Evolutionary conservation across 2,329 filamentous ascomycete species (phyloP).

Genomic region (Apiospora aurea): DNA sequence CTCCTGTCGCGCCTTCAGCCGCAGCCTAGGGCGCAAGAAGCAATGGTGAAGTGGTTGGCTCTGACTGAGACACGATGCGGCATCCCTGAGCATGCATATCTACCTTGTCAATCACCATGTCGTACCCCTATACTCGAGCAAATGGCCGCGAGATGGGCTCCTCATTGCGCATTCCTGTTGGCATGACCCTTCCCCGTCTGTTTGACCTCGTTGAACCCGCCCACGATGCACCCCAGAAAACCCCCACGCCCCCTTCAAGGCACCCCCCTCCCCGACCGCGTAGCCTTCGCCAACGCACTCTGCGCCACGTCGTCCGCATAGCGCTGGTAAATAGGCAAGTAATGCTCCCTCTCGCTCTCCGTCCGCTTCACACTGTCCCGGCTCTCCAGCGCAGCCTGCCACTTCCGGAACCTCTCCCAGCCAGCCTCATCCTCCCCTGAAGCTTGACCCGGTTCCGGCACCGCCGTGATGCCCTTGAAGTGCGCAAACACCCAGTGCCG

Average conservation of each 20-base stretch:
- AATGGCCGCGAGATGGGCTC: no score
- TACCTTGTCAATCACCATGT: background rate
- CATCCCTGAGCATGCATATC: background rate
- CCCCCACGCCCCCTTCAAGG: conserved; percentile 45
- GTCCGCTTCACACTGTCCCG: conserved; percentile 61
- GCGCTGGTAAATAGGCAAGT: conserved; percentile 60
- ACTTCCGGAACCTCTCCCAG: conserved; percentile 61
- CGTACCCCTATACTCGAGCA: no score
- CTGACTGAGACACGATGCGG: background rate
- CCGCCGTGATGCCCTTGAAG: conserved; percentile 61
- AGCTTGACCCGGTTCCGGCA: conserved; percentile 50
- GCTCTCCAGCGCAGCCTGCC: conserved; percentile 54
- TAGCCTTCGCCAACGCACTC: conserved; percentile 52
- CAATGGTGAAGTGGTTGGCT: background rate
- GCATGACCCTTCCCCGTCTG: no score
- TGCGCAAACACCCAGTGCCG: conserved; percentile 66
- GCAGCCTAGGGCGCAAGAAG: background rate
- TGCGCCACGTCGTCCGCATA: conserved; percentile 53
- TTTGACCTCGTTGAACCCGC: no score
- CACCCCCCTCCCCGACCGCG: conserved; percentile 56
- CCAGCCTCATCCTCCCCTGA: conserved; percentile 50
- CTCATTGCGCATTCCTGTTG: no score
- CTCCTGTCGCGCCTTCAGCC: background rate
- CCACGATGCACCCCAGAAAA: no score
- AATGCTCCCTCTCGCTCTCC: conserved; percentile 60